Percentiles rank a stretch among this genome's conserved stretches.
Evolutionary conservation across 495 filamentous ascomycete genomes (phyloP).

Genomic region (Hypoxylon lienhwacheense): DNA sequence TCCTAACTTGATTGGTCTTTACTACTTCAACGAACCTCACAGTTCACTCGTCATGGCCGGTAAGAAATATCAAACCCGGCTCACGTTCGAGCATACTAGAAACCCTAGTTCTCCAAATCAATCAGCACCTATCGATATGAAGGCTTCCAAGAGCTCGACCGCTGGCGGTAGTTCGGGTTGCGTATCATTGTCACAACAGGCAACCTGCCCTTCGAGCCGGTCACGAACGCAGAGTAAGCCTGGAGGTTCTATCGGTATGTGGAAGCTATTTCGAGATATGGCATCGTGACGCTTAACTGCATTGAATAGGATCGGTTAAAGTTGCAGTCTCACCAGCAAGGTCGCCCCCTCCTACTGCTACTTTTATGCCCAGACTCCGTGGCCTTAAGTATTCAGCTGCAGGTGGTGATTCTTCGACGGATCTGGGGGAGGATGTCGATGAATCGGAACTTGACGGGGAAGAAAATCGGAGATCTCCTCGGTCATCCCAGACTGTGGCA

Average conservation of each 20-base stretch:
- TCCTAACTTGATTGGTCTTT: background rate
- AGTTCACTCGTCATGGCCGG: slow-evolving; percentile 26
- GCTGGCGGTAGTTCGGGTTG: slow-evolving; percentile 13
- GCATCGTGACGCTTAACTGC: slow-evolving; percentile 5
- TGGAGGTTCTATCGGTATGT: slow-evolving; percentile 18
- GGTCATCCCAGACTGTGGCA: slow-evolving; percentile 36
- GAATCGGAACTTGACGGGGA: slow-evolving; percentile 13
- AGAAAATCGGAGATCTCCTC: slow-evolving; percentile 5
- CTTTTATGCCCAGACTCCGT: slow-evolving; percentile 23
- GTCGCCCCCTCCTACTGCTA: slow-evolving; percentile 17
- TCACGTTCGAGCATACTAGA: slow-evolving; percentile 31
- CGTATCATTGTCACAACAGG: background rate
- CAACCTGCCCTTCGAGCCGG: background rate
- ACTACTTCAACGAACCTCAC: background rate
- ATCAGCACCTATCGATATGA: slow-evolving; percentile 25
- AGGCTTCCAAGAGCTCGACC: slow-evolving; percentile 9
- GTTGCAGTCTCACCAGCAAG: background rate
- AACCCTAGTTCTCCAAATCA: slow-evolving; percentile 8
- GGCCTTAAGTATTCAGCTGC: background rate
- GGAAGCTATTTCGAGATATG: background rate
- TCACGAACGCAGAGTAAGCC: slow-evolving; percentile 10
- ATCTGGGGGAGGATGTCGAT: slow-evolving; percentile 22
- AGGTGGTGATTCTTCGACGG: slow-evolving; percentile 22
- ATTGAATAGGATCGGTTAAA: slow-evolving; percentile 4
- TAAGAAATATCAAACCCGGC: slow-evolving; percentile 31